Evolutionary conservation across 75 land plant genomes (phyloP).

Genomic region (Sequoia sempervirens): DNA sequence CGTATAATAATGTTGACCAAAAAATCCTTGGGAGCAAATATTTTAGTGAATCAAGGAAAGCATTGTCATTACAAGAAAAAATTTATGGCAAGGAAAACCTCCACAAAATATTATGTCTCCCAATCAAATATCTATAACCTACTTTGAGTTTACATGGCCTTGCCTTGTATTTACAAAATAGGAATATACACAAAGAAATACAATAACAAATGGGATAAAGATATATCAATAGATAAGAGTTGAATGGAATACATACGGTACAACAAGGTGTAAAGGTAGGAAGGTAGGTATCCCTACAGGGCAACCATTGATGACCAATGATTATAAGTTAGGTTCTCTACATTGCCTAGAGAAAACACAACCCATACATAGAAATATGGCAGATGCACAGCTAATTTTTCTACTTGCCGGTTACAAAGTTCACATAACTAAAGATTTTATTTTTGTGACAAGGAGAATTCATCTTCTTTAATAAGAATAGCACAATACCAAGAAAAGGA

Average conservation of each 20-base stretch:
- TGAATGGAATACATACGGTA: no score
- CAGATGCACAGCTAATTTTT: neutral
- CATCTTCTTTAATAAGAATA: neutral
- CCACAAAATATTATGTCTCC: neutral
- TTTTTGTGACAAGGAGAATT: neutral
- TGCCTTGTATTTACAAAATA: neutral
- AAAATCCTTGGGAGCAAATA: neutral
- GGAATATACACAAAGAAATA: no score
- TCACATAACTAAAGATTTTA: neutral
- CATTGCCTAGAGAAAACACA: neutral
- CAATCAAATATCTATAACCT: neutral
- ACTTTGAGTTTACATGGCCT: neutral
- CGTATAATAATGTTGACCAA: neutral
- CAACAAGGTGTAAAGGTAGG: no score
- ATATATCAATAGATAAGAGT: no score
- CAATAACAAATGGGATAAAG: no score
- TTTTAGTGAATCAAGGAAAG: neutral
- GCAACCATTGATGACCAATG: no score
- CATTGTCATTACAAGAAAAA: neutral
- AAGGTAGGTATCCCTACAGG: no score
- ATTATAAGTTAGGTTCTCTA: no score
- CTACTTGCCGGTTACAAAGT: neutral
- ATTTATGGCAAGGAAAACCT: neutral
- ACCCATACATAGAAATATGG: neutral
- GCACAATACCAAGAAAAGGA: neutral